Percentiles rank a stretch among this genome's conserved stretches.
Conservation (phyloP, 2,329 filamentous ascomycete species). For the Gremmenia infestans region DNA sequence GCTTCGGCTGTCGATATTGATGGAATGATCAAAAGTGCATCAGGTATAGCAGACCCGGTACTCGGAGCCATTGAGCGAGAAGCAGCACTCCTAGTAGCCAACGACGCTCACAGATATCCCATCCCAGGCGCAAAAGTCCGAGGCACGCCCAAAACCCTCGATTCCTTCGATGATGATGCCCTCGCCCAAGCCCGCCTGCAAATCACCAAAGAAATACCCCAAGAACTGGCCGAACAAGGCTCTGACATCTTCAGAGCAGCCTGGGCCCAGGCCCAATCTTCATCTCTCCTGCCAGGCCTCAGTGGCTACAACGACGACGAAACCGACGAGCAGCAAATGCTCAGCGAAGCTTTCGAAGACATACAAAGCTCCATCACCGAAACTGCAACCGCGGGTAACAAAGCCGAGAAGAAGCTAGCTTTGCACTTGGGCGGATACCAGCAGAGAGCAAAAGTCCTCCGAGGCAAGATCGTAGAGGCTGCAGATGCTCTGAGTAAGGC, state of each 20-base stretch:
- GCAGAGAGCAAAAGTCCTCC: conserved; percentile 74
- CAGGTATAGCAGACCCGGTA: conserved; percentile 56
- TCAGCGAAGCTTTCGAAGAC: conserved; percentile 61
- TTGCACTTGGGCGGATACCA: conserved; percentile 88
- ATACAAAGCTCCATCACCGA: conserved; percentile 69
- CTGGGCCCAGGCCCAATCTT: conserved; percentile 50
- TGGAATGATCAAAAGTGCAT: conserved; percentile 59
- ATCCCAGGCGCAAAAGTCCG: conserved; percentile 62
- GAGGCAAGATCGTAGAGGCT: conserved; percentile 73
- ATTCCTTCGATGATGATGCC: conserved; percentile 63
- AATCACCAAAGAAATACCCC: conserved; percentile 48
- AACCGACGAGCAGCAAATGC: conserved; percentile 34
- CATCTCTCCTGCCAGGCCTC: conserved; percentile 67
- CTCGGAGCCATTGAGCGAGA: conserved; percentile 69
- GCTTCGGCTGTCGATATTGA: conserved; percentile 69
- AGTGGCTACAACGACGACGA: conserved; percentile 75
- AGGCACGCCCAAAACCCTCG: conserved; percentile 55
- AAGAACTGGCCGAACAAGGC: conserved; percentile 45
- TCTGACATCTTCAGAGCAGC: conserved; percentile 47
- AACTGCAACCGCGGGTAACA: conserved; percentile 75
- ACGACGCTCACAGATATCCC: conserved; percentile 73
- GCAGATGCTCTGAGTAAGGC: conserved; percentile 70
- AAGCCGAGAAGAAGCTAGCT: conserved; percentile 88
- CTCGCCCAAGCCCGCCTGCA: conserved; percentile 72
- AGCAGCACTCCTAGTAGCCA: conserved; percentile 71